phyloP scores from a whole-genome alignment of 306 rosid genomes.

The Fragaria vesca region DNA sequence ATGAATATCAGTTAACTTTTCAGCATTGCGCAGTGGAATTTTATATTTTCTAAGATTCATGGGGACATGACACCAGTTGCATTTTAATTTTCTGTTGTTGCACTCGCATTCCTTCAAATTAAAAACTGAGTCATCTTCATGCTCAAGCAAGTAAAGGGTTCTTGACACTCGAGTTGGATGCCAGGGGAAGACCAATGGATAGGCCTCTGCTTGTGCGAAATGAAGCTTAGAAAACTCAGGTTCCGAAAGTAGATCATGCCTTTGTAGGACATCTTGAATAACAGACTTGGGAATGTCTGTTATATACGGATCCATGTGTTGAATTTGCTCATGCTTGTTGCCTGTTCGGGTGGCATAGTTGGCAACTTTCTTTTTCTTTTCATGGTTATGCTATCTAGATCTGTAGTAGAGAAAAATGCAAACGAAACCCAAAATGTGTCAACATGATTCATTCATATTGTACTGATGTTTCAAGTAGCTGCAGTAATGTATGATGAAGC shows the following conservation, averaged over 20 bases:
- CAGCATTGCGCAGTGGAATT: conserved; percentile 30
- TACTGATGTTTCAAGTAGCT: neutral
- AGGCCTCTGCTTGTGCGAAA: neutral
- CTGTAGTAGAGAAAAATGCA: neutral
- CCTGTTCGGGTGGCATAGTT: neutral
- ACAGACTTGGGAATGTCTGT: conserved; percentile 4
- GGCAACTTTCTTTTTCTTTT: neutral
- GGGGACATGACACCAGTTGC: neutral
- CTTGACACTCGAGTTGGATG: conserved; percentile 8
- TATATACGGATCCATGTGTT: neutral
- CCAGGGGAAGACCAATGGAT: conserved; percentile 5
- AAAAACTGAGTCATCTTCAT: conserved; percentile 1
- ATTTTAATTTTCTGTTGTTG: neutral
- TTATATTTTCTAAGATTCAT: conserved; percentile 21
- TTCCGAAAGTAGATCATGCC: conserved; percentile 15
- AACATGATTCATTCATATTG: neutral
- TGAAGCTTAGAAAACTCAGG: conserved; percentile 26
- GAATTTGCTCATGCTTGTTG: neutral
- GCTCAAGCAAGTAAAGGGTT: conserved; percentile 20
- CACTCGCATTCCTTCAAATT: neutral
- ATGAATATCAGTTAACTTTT: neutral
- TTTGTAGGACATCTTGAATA: neutral
- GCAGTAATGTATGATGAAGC: neutral
- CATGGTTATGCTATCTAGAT: neutral
- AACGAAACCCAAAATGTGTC: neutral